Percentiles rank a stretch among this genome's conserved stretches.
Conservation (phyloP, 2,329 filamentous ascomycete genomes). For the Leptographium procerum region DNA sequence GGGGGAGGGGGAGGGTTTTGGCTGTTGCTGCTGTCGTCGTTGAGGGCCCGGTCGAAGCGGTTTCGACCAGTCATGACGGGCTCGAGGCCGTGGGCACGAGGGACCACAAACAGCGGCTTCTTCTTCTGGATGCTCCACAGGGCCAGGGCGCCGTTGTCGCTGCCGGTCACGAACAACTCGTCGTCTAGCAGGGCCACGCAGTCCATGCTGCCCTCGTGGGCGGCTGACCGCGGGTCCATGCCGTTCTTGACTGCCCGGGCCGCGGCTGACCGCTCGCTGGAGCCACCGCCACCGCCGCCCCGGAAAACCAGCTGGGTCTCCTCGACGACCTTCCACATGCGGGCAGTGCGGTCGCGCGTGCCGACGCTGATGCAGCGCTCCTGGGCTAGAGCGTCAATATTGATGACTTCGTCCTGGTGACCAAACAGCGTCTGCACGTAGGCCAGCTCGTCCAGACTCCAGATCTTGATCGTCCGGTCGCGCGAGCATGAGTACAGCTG, state of each 20-base stretch:
- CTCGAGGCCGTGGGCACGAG: slow-evolving; percentile 77
- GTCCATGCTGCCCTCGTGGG: slow-evolving; percentile 79
- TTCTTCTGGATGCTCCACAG: slow-evolving; percentile 91
- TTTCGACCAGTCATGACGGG: slow-evolving; percentile 54
- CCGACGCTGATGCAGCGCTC: slow-evolving; percentile 89
- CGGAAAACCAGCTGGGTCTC: slow-evolving; percentile 93
- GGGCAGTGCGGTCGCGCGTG: slow-evolving; percentile 78
- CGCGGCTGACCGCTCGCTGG: slow-evolving; percentile 34
- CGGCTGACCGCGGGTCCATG: slow-evolving; percentile 17
- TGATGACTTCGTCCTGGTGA: slow-evolving; percentile 82
- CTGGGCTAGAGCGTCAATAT: slow-evolving; percentile 69
- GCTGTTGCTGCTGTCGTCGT: too few species aligned
- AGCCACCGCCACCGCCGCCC: slow-evolving; percentile 50
- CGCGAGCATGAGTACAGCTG: slow-evolving; percentile 85
- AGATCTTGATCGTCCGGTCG: slow-evolving; percentile 90
- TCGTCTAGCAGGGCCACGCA: slow-evolving; percentile 83
- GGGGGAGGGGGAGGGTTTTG: too few species aligned
- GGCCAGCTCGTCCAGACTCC: slow-evolving; percentile 82
- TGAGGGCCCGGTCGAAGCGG: slow-evolving; percentile 17
- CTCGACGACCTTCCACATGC: slow-evolving; percentile 92
- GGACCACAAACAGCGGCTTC: slow-evolving; percentile 74
- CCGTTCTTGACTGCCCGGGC: slow-evolving; percentile 10
- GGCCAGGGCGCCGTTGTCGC: slow-evolving; percentile 77
- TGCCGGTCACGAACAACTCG: slow-evolving; percentile 82
- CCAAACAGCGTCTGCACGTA: slow-evolving; percentile 95